Conservation (phyloP, 148 eudicot species). For the Fagopyrum homotropicum region DNA sequence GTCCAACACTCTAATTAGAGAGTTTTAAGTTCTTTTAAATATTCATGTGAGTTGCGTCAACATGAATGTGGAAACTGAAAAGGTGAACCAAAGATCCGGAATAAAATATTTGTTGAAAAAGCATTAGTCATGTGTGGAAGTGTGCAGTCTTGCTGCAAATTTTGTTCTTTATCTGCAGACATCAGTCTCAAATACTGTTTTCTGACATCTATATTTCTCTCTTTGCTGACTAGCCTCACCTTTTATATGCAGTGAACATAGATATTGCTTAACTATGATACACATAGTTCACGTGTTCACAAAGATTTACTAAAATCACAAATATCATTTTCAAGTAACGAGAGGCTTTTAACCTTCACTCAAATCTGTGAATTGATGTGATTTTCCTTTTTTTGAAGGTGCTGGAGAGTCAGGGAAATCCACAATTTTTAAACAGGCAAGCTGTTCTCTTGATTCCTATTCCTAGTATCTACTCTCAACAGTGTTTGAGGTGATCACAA, state of each 20-base stretch:
- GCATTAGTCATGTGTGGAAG: not conserved
- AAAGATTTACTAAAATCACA: not conserved
- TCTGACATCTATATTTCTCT: not conserved
- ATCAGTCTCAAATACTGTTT: not conserved
- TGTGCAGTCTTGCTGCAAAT: not conserved
- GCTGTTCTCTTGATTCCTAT: conserved; percentile 11
- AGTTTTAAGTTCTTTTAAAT: not conserved
- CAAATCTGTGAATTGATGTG: not conserved
- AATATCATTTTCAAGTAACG: not conserved
- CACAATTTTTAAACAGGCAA: conserved; percentile 92
- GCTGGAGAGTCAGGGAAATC: conserved; percentile 99
- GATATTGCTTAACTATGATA: not conserved
- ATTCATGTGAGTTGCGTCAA: not conserved
- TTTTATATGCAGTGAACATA: not conserved
- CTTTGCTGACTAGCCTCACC: not conserved
- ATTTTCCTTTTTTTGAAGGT: conserved; percentile 35
- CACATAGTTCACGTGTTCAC: not conserved
- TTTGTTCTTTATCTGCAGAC: not conserved
- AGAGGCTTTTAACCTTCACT: not conserved
- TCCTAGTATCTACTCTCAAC: not conserved
- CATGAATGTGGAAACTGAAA: not conserved
- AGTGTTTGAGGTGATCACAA: conserved; percentile 10
- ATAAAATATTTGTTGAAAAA: not conserved
- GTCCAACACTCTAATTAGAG: not conserved
- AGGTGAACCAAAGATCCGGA: not conserved